These are phyloP conservation scores for Talaromyces verruculosus DNA, from an alignment of 2,329 filamentous ascomycete species.

Conservation along the genomic window DNA sequence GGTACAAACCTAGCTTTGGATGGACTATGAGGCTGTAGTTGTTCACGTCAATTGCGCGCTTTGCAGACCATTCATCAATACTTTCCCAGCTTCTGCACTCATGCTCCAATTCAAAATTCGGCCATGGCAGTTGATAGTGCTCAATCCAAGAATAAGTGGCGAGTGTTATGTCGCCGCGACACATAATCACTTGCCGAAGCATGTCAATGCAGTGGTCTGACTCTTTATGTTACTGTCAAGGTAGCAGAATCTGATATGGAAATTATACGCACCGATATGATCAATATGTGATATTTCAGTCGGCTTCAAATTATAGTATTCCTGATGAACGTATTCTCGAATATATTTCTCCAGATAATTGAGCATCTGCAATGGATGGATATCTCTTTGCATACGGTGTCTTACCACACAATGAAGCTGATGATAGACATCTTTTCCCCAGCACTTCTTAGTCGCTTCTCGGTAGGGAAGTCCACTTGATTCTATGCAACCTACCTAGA, in stretches of 20 bases:
- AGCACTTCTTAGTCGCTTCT: neutral
- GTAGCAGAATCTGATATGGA: neutral
- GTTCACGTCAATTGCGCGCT: neutral
- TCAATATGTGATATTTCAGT: neutral
- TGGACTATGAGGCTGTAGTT: neutral
- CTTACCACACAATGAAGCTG: neutral
- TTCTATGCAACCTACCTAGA: neutral
- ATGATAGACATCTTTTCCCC: neutral
- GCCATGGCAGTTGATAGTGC: conserved; percentile 8
- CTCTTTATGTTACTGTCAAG: neutral
- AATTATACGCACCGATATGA: neutral
- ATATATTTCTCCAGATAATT: neutral
- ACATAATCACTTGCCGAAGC: conserved; percentile 15
- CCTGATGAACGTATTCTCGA: neutral
- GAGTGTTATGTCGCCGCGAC: conserved; percentile 10
- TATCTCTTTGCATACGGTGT: neutral
- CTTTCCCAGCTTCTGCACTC: neutral
- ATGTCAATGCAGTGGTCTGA: conserved; percentile 18
- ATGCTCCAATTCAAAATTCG: neutral
- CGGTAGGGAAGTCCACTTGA: neutral
- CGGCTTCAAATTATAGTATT: neutral
- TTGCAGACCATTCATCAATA: neutral
- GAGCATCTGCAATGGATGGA: neutral
- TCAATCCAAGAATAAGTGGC: conserved; percentile 4
- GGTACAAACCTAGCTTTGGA: neutral